phyloP scores from a whole-genome alignment of 2,329 filamentous ascomycete species.

The Hymenotorrendiella dingleyae region DNA sequence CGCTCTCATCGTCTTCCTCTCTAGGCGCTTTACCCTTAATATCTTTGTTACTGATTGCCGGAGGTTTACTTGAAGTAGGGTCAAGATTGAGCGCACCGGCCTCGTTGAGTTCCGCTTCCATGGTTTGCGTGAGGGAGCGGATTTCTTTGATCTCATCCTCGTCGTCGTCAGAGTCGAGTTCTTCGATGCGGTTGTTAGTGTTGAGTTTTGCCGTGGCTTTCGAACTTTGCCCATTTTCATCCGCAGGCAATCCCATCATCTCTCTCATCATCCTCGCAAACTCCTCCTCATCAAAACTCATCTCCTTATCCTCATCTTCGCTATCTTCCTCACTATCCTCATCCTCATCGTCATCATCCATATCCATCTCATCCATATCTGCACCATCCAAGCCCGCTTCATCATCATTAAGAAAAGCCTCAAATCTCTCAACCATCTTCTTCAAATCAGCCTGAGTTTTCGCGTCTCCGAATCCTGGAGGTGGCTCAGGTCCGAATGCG shows the following conservation, averaged over 20 bases:
- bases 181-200: slow-evolving; percentile 16
- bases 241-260: slow-evolving; percentile 67
- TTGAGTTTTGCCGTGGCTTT: slow-evolving; percentile 2
- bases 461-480: slow-evolving; percentile 56
- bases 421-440: slow-evolving; percentile 91
- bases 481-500: slow-evolving; percentile 24
- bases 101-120: slow-evolving; percentile 66
- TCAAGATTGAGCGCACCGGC: slow-evolving; percentile 60
- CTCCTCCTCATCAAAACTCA: slow-evolving; percentile 77
- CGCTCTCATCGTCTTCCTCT: slow-evolving; percentile 37
- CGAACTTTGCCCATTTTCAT: slow-evolving; percentile 15
- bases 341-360: slow-evolving; percentile 43
- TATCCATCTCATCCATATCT: slow-evolving; percentile 65
- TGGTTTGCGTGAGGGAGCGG: slow-evolving; percentile 56
- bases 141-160: slow-evolving; percentile 55
- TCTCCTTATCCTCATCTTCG: slow-evolving; percentile 66
- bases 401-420: slow-evolving; percentile 84
- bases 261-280: slow-evolving; percentile 86
- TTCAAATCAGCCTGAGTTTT: slow-evolving; percentile 69
- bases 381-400: slow-evolving; percentile 74
- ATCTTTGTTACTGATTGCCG: slow-evolving; percentile 21
- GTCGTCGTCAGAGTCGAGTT: slow-evolving; percentile 24
- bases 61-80: slow-evolving; percentile 29
- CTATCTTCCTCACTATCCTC: slow-evolving; percentile 47
- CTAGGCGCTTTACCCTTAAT: slow-evolving; percentile 15